phyloP scores from a whole-genome alignment of 257 asterid genomes.

The Craterostigma plantagineum region DNA sequence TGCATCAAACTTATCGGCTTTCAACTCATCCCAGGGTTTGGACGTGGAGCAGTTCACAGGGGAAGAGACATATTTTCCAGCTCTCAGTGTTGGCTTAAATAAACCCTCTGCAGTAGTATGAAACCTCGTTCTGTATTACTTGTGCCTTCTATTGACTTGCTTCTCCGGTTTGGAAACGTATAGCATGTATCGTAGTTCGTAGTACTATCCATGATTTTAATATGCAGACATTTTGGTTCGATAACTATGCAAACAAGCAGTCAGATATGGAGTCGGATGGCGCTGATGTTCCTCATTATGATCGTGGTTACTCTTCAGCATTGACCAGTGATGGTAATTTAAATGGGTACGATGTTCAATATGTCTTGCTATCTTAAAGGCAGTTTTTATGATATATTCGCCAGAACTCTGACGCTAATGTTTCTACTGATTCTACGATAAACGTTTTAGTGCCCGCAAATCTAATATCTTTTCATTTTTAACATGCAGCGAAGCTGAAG shows the following conservation, averaged over 20 bases:
- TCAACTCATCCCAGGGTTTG: slow-evolving; percentile 35
- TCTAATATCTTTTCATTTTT: slow-evolving; percentile 10
- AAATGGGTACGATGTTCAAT: slow-evolving; percentile 49
- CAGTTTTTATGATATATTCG: no score
- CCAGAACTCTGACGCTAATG: no score
- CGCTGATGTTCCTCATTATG: slow-evolving; percentile 65
- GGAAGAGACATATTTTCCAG: slow-evolving; percentile 83
- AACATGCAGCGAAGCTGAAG: slow-evolving; percentile 23
- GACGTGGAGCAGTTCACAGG: slow-evolving; percentile 52
- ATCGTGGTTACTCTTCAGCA: slow-evolving; percentile 82
- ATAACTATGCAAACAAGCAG: slow-evolving; percentile 23
- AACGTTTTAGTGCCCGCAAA: no score
- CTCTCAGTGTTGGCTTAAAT: slow-evolving; percentile 64
- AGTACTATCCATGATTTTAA: slow-evolving; percentile 10
- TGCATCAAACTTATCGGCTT: no score
- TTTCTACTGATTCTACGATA: no score
- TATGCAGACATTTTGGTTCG: slow-evolving; percentile 82
- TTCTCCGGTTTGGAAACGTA: neutral
- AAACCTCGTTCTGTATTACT: slow-evolving; percentile 1
- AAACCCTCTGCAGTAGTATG: slow-evolving; percentile 78
- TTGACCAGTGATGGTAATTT: slow-evolving; percentile 31
- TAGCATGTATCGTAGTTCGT: neutral
- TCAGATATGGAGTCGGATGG: slow-evolving; percentile 49
- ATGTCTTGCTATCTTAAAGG: no score
- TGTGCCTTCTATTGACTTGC: slow-evolving; percentile 1